Evolutionary conservation across 2,329 filamentous ascomycete species (phyloP), one percentile per base, ranked within the genome.

Genomic region (Aspergillus ustus): DNA sequence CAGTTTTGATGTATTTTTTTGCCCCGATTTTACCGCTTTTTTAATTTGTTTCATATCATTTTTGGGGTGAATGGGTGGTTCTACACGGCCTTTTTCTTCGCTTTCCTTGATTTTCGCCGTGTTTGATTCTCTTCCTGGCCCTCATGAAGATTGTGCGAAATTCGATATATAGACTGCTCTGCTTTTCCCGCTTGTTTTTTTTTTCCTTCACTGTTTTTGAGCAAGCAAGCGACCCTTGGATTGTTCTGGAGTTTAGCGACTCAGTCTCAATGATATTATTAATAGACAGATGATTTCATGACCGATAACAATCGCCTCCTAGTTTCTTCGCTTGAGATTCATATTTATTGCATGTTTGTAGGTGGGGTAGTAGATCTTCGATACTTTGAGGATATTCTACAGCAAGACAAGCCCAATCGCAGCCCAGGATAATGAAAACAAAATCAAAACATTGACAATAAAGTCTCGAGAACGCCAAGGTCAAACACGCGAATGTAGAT

Each of bases 1-100:
- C 57, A 62, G 63, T 61, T 49, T 61, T 57, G 52, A 57, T 64
- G 57, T 37, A 29, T 46, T 61, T 68, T 52, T 63, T 58, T 7
- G 40, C 20, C 31, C 52, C 25, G 44, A 52, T 52, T 63, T 48
- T 29, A 28, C 20, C 31, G 34, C 9, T 15, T 52, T 25, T 48
- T 46, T 20, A 40, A 22, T 22, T 49, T 51, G 17, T 34, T 51
- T 31, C 13, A 63, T 58, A 40, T 43, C 13, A 22, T 49, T 37
- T 55, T 44, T 46, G 34, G 37, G 13, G 40, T 25, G n/a, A 45
- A 5, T 28, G 29, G 20, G 31, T 37, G 9, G 40, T 37, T 37
- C 34, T 52, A 45, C 50, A 22, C 40, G 8, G 17, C 22, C 31
- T 52, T 46, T 46, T 8, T 46, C 34, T 43, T 20, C 29, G 8